These are phyloP conservation scores for Sporothrix pseudoabietina DNA, from an alignment of 2,329 filamentous ascomycete genomes.

Conservation along the genomic window DNA sequence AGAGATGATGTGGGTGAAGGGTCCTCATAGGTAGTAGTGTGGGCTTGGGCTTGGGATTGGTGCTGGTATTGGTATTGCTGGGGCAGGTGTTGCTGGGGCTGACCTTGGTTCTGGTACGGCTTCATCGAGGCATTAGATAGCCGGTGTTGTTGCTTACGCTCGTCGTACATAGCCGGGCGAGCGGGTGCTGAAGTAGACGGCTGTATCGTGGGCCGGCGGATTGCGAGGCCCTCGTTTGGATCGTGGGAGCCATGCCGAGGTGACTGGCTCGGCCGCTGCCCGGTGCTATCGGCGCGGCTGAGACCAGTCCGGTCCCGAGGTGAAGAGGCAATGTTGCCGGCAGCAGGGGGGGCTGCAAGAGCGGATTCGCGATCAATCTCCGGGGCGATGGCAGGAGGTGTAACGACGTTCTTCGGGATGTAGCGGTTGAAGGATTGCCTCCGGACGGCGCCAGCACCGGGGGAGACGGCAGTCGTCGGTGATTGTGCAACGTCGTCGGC, in stretches of 20 bases:
- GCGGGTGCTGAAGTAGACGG: constrained; percentile 54
- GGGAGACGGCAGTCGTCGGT: constrained; percentile 40
- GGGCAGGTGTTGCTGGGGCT: constrained; percentile 19
- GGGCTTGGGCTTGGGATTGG: neutral
- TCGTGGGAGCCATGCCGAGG: constrained; percentile 51
- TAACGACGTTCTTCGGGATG: constrained; percentile 25
- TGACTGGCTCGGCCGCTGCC: constrained; percentile 46
- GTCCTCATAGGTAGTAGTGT: constrained; percentile 39
- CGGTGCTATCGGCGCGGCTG: constrained; percentile 11
- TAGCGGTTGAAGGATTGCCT: constrained; percentile 49
- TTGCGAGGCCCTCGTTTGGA: constrained; percentile 53
- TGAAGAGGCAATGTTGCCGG: constrained; percentile 37
- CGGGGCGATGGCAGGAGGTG: constrained; percentile 34
- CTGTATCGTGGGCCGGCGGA: constrained; percentile 51
- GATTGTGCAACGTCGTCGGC: constrained; percentile 20
- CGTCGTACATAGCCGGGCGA: constrained; percentile 45
- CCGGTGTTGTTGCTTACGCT: constrained; percentile 46
- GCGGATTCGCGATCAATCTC: constrained; percentile 45
- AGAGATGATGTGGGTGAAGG: constrained; percentile 43
- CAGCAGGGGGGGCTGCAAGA: constrained; percentile 46
- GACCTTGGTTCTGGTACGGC: constrained; percentile 34
- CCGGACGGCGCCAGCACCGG: constrained; percentile 35
- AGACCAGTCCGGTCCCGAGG: constrained; percentile 29
- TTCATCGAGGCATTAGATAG: constrained; percentile 47
- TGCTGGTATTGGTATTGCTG: constrained; percentile 13